These are phyloP conservation scores for Xanthoconium separans DNA, from an alignment of 1,284 basidiomycete genomes.

Conservation along the genomic window DNA sequence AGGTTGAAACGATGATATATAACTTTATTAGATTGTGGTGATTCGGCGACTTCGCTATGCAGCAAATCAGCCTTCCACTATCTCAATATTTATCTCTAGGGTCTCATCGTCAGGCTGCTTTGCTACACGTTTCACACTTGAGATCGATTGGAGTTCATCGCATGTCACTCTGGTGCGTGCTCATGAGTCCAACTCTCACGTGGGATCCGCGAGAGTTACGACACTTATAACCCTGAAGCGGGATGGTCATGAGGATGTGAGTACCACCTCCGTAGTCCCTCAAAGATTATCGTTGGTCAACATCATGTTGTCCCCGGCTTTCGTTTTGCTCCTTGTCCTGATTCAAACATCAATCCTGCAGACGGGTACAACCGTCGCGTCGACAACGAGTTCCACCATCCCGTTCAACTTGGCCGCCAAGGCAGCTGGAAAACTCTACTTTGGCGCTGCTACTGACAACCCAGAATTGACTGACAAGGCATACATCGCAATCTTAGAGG, in stretches of 20 bases:
- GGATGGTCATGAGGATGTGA: constrained; percentile 1
- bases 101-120: neutral
- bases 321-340: constrained; percentile 9
- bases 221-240: constrained; percentile 1
- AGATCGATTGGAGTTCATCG: neutral
- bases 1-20: too few relatives aligned
- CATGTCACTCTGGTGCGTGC: neutral
- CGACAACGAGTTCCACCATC: constrained; percentile 11
- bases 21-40: too few relatives aligned
- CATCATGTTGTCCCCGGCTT: constrained; percentile 1
- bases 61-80: neutral
- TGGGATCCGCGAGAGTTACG: too few relatives aligned
- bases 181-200: neutral
- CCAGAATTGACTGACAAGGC: constrained; percentile 46
- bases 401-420: constrained; percentile 41
- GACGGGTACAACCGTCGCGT: neutral
- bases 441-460: constrained; percentile 62
- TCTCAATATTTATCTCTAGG: neutral
- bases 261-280: neutral
- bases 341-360: neutral
- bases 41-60: too few relatives aligned
- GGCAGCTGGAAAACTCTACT: constrained; percentile 53
- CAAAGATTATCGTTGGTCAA: neutral
- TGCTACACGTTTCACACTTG: neutral
- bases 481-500: constrained; percentile 33